Base-by-base conservation (phyloP, 495 filamentous ascomycete species). In the Lasiosphaeria ovina region DNA sequence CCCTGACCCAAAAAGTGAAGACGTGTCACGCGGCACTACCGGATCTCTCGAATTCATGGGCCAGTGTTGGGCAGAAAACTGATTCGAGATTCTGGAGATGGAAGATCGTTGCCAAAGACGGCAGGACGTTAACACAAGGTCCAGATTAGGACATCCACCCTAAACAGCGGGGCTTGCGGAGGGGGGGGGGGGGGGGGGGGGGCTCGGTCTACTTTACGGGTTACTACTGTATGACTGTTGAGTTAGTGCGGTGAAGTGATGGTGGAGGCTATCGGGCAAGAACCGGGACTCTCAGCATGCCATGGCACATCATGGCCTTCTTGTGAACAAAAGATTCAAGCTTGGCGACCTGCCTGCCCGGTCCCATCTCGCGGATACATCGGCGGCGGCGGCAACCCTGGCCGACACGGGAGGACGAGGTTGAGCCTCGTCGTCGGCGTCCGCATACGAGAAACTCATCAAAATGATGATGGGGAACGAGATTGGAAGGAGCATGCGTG, bases 391-490 rank as follows among this genome's bases (percentile, higher is more conserved):
- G 16, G 16, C 6, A 47, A 47, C 12, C 44, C 6, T 5, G 1
- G 12, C 12, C 44, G 12, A 14, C 12, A n/a, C 44, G 16, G 44
- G 57, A 51, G 54, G 32, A 59, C 35, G 12, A 14, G 54, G 52
- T 50, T 57, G 58, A 51, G 54, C 52, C 54, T 33, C 40, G 61
- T 33, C 40, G 61, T 34, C 35, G 54, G 44, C 11, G 38, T 51
- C n/a, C 32, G 51, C 55, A 69, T 62, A 69, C 60, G 65, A 69
- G 57, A 65, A 62, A 24, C 36, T 66, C 62, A 69, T 70, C 61
- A 64, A 67, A 63, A 56, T 24, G 44, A 12, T 52, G 35, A 35
- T 49, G 34, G 52, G 55, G 34, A 50, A 57, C 24, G 55, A 67
- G 55, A 72, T 72, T 67, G 63, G 50, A 62, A 72, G 66, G 64